These are phyloP conservation scores for Colletotrichum gigasporum DNA, from an alignment of 2,329 filamentous ascomycete species.

Conservation along the genomic window DNA sequence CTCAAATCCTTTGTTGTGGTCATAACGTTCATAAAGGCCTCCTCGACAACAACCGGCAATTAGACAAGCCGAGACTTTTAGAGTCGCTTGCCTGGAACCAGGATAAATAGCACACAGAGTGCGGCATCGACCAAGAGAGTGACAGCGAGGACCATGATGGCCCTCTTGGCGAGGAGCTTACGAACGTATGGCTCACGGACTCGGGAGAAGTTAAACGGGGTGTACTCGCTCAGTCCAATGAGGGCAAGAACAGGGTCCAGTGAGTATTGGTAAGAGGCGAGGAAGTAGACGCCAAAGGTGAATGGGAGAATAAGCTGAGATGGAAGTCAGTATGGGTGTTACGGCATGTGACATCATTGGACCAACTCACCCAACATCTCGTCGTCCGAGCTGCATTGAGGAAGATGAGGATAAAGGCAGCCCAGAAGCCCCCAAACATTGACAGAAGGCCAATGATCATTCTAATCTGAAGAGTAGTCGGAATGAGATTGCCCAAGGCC, in stretches of 20 bases:
- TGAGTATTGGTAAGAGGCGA: constrained; percentile 93
- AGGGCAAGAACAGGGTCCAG: constrained; percentile 92
- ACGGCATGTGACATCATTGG: background rate
- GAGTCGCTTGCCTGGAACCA: constrained; percentile 89
- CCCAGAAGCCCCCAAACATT: constrained; percentile 94
- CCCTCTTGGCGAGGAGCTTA: constrained; percentile 83
- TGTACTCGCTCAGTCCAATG: constrained; percentile 94
- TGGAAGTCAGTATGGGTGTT: constrained; percentile 23
- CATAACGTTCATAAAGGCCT: constrained; percentile 29
- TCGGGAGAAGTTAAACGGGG: constrained; percentile 88
- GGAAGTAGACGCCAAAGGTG: constrained; percentile 87
- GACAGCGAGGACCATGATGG: constrained; percentile 80
- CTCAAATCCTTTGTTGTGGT: constrained; percentile 24
- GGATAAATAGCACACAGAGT: constrained; percentile 90
- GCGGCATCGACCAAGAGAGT: constrained; percentile 81
- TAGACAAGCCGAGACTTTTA: constrained; percentile 47
- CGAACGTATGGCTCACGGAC: constrained; percentile 93
- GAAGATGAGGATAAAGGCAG: constrained; percentile 92
- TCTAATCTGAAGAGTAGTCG: constrained; percentile 85
- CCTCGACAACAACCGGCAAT: background rate
- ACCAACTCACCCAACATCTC: constrained; percentile 80
- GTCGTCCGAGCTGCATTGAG: constrained; percentile 78
- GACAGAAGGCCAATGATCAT: constrained; percentile 85
- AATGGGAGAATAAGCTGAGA: constrained; percentile 81
- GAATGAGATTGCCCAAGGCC: constrained; percentile 94